Evolutionary conservation across 768 basidiomycete species (phyloP).

Genomic region (Macrocybe gigantea): DNA sequence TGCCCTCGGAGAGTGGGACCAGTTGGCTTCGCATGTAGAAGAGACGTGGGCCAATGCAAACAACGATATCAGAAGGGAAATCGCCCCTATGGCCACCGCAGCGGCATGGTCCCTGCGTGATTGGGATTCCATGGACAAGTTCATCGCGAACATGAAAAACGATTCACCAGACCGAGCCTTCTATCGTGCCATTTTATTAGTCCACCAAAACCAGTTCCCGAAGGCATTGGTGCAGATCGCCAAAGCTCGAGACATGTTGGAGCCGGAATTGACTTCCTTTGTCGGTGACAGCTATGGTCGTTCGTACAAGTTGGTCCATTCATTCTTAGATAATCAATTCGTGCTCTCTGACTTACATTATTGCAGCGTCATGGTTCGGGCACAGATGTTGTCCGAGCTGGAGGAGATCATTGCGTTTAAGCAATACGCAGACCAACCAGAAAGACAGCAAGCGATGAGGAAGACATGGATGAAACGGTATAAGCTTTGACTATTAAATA

Average conservation of each 20-base stretch:
- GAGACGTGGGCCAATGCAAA: slow-evolving; percentile 82
- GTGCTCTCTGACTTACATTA: slow-evolving; percentile 2
- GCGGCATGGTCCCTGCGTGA: slow-evolving; percentile 96
- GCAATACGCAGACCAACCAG: slow-evolving; percentile 88
- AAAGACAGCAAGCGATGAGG: slow-evolving; percentile 84
- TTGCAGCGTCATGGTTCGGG: slow-evolving; percentile 85
- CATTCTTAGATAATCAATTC: not conserved
- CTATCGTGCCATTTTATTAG: slow-evolving; percentile 91
- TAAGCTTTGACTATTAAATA: slow-evolving; percentile 6
- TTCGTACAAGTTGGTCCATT: slow-evolving; percentile 76
- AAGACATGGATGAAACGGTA: slow-evolving; percentile 98
- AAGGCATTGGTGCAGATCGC: slow-evolving; percentile 88
- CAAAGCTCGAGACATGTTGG: slow-evolving; percentile 86
- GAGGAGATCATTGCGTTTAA: slow-evolving; percentile 98
- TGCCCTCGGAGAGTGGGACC: slow-evolving; percentile 97
- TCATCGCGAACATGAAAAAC: slow-evolving; percentile 86
- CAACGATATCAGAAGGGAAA: slow-evolving; percentile 80
- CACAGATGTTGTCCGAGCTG: slow-evolving; percentile 96
- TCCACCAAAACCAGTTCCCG: slow-evolving; percentile 94
- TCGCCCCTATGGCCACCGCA: slow-evolving; percentile 95
- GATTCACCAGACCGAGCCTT: slow-evolving; percentile 94
- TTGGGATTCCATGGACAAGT: slow-evolving; percentile 98
- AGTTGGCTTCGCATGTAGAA: slow-evolving; percentile 78
- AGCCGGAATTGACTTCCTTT: slow-evolving; percentile 86
- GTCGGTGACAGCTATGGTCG: slow-evolving; percentile 97